phyloP scores from a whole-genome alignment of 495 filamentous ascomycete species.

The Penicillium bialowiezense region DNA sequence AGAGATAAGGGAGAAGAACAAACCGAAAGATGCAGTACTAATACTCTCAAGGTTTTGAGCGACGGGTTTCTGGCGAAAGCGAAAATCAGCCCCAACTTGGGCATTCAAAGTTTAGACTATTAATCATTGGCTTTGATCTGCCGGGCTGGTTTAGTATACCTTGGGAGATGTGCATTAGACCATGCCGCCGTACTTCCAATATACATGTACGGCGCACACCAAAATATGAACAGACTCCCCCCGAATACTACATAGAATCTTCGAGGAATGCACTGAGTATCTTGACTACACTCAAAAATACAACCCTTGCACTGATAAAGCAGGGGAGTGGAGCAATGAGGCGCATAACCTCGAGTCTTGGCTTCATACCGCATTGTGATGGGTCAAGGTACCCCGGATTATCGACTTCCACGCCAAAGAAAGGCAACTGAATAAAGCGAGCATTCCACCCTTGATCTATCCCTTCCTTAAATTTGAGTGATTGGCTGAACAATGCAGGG shows the following conservation, averaged over 20 bases:
- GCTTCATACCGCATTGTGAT: neutral
- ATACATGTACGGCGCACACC: too few relatives aligned
- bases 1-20: too few relatives aligned
- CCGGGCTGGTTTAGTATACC: neutral
- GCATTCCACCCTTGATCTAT: constrained; percentile 17
- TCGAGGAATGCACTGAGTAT: constrained; percentile 1
- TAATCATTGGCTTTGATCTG: too few relatives aligned
- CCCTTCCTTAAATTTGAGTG: constrained; percentile 17
- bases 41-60: too few relatives aligned
- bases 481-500: neutral
- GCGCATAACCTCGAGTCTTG: constrained; percentile 2
- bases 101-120: too few relatives aligned
- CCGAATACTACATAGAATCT: constrained; percentile 1
- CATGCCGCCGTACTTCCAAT: neutral
- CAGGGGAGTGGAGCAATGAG: constrained; percentile 5
- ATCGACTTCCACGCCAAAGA: too few relatives aligned
- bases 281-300: neutral
- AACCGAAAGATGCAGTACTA: too few relatives aligned
- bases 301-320: constrained; percentile 8
- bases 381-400: too few relatives aligned
- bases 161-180: neutral
- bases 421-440: too few relatives aligned
- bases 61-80: too few relatives aligned
- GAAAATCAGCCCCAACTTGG: too few relatives aligned
- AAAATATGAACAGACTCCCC: too few relatives aligned